Percentiles rank a stretch among this genome's conserved stretches.
phyloP scores from a whole-genome alignment of 2,329 filamentous ascomycete species.

The Colletotrichum ledebouriae region DNA sequence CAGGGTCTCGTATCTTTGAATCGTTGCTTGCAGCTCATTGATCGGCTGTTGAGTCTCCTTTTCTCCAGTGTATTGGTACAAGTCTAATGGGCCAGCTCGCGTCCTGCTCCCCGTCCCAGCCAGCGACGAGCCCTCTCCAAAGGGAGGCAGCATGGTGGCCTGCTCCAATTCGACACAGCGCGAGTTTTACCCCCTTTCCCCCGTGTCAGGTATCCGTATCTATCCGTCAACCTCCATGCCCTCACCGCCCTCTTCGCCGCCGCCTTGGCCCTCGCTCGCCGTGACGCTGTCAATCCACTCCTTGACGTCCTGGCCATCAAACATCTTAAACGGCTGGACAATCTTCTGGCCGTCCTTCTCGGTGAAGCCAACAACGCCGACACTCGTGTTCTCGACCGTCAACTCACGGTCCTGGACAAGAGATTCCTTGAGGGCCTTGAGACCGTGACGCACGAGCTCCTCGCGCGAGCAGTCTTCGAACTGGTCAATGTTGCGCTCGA shows the following conservation, averaged over 20 bases:
- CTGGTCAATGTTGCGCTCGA: conserved; percentile 90
- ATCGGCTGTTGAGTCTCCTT: conserved; percentile 34
- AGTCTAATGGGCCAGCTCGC: conserved; percentile 34
- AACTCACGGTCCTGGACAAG: conserved; percentile 97
- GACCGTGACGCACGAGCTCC: conserved; percentile 89
- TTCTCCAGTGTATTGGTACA: conserved; percentile 41
- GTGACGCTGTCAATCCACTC: conserved; percentile 83
- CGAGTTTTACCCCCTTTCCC: conserved; percentile 11
- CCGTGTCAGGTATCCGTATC: conserved; percentile 3
- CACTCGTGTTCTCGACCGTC: conserved; percentile 95
- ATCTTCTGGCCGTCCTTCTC: conserved; percentile 64
- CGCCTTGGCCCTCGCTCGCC: conserved; percentile 64
- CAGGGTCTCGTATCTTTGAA: conserved; percentile 19
- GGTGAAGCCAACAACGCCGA: conserved; percentile 82
- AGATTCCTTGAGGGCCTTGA: conserved; percentile 94
- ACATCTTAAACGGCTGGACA: conserved; percentile 87
- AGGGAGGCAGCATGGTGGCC: conserved; percentile 2
- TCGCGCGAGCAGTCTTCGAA: conserved; percentile 84
- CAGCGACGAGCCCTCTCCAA: conserved; percentile 2
- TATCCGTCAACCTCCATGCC: conserved; percentile 52
- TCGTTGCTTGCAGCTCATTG: conserved; percentile 32
- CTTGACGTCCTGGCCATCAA: conserved; percentile 88
- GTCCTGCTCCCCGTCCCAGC: conserved; percentile 22
- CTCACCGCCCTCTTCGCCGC: conserved; percentile 56
- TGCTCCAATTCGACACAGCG: conserved; percentile 18